Conservation (phyloP, 352 stramenopile species). For the Phytophthora niederhauseri region DNA sequence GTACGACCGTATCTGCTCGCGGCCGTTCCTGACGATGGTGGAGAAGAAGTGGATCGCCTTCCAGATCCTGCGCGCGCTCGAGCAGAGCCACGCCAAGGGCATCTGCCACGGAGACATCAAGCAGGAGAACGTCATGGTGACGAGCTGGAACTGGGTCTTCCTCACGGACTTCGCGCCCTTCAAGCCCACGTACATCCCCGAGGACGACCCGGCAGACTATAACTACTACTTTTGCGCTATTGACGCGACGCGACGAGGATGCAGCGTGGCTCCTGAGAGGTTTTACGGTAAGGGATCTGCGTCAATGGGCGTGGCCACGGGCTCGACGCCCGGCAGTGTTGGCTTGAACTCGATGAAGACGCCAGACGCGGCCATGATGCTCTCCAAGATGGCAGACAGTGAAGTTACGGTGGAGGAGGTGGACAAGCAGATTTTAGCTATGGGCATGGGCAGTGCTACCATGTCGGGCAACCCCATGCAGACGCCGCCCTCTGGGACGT, state of each 20-base stretch:
- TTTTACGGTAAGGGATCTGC: constrained; percentile 55
- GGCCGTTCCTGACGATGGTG: constrained; percentile 94
- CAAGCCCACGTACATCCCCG: constrained; percentile 95
- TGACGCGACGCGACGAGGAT: constrained; percentile 88
- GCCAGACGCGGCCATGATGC: constrained; percentile 63
- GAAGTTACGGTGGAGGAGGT: constrained; percentile 74
- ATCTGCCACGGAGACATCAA: constrained; percentile 98
- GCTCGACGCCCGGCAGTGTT: constrained; percentile 28
- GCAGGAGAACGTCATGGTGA: constrained; percentile 98
- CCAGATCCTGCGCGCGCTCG: constrained; percentile 95
- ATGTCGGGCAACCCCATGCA: constrained; percentile 35
- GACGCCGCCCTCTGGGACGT: constrained; percentile 30
- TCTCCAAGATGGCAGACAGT: constrained; percentile 76
- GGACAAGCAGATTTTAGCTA: constrained; percentile 74
- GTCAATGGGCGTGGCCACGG: constrained; percentile 5
- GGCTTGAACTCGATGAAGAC: constrained; percentile 37
- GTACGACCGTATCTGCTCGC: constrained; percentile 95
- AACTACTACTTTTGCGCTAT: constrained; percentile 95
- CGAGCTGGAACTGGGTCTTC: constrained; percentile 97
- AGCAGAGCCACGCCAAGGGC: constrained; percentile 92
- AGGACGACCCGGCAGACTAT: constrained; percentile 96
- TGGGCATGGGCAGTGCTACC: constrained; percentile 43
- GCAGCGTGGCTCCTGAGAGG: constrained; percentile 96
- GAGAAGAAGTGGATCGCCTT: constrained; percentile 99
- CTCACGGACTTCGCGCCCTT: constrained; percentile 97